These are phyloP conservation scores for Hyparrhenia diplandra DNA, from an alignment of 176 grass and related monocot species.

Conservation along the genomic window DNA sequence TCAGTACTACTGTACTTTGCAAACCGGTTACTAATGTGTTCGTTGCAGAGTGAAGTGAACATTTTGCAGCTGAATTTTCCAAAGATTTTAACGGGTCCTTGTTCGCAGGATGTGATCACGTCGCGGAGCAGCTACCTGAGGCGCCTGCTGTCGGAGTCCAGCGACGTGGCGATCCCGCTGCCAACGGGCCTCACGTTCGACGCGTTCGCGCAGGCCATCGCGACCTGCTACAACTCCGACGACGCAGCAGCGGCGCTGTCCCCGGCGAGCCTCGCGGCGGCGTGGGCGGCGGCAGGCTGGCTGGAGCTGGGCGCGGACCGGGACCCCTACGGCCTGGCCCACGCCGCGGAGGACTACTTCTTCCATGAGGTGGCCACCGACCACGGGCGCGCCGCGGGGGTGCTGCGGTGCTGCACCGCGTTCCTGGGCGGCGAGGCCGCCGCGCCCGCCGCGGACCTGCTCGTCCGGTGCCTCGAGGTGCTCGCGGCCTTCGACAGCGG, in stretches of 20 bases:
- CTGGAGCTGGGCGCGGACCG: conserved; percentile 36
- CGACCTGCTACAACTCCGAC: conserved; percentile 60
- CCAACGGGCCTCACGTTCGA: conserved; percentile 46
- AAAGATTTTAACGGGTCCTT: not conserved
- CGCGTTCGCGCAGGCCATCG: conserved; percentile 35
- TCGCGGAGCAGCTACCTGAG: conserved; percentile 61
- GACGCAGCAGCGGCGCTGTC: conserved; percentile 13
- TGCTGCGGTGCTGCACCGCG: conserved; percentile 47
- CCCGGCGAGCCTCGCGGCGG: conserved; percentile 42
- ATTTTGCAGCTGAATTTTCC: not conserved
- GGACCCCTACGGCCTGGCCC: conserved; percentile 19
- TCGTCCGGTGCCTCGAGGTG: conserved; percentile 67
- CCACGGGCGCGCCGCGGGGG: conserved; percentile 26
- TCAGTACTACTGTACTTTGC: no score
- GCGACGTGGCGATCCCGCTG: conserved; percentile 41
- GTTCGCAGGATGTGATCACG: conserved; percentile 61
- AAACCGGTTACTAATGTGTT: not conserved
- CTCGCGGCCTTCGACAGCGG: conserved; percentile 36
- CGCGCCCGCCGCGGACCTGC: conserved; percentile 31
- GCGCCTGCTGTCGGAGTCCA: conserved; percentile 48
- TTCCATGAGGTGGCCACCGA: conserved; percentile 68
- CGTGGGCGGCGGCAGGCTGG: conserved; percentile 61
- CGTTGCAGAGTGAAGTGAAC: not conserved
- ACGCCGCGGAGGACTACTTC: conserved; percentile 67
- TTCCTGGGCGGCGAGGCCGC: conserved; percentile 48